phyloP scores from a whole-genome alignment of 108 stramenopile genomes.

The Nitzschia palea region DNA sequence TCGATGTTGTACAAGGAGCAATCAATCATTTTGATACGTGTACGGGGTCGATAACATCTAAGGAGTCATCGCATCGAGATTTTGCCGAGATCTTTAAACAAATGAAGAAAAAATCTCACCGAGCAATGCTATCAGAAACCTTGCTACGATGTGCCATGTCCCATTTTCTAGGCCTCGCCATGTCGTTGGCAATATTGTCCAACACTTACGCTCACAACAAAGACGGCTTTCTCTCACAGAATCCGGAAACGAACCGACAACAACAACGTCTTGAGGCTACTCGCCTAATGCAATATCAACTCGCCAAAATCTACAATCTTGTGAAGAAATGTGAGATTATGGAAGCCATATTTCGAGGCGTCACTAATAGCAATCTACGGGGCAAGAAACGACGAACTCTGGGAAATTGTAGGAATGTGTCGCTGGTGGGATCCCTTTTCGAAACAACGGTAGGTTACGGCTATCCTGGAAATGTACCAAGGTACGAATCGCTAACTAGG shows the following conservation, averaged over 20 bases:
- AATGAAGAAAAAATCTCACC: background rate
- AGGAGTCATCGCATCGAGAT: background rate
- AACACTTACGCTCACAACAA: conserved; percentile 27
- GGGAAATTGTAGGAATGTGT: too few relatives aligned
- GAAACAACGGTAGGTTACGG: too few relatives aligned
- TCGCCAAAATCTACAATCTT: conserved; percentile 34
- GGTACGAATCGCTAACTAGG: too few relatives aligned
- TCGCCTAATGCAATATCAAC: conserved; percentile 29
- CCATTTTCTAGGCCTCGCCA: conserved; percentile 21
- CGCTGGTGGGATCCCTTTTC: too few relatives aligned
- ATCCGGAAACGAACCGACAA: background rate
- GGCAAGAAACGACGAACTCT: background rate
- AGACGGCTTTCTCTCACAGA: background rate
- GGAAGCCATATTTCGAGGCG: conserved; percentile 1
- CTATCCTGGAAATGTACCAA: too few relatives aligned
- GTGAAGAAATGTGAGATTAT: conserved; percentile 7
- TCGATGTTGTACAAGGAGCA: conserved; percentile 4
- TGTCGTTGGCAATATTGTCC: conserved; percentile 17
- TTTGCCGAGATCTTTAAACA: background rate
- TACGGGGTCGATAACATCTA: background rate
- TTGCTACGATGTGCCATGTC: conserved; percentile 20
- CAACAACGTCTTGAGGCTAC: background rate
- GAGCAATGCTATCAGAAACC: conserved; percentile 9
- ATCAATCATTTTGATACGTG: background rate
- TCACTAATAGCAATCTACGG: background rate